phyloP scores from a whole-genome alignment of 2,329 filamentous ascomycete species.

The Berkeleyomyces basicola region DNA sequence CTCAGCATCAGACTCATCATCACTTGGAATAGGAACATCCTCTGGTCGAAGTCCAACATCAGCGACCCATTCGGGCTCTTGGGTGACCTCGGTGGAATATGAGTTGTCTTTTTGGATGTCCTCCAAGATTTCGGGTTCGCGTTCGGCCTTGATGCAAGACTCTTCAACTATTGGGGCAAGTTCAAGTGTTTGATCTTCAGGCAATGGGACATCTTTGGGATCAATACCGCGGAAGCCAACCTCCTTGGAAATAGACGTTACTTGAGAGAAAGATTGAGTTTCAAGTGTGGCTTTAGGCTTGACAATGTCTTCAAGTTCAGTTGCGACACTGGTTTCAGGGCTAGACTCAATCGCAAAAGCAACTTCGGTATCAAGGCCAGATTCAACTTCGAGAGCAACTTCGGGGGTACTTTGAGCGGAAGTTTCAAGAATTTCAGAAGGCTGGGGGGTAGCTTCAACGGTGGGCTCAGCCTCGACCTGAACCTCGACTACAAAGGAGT shows the following conservation, averaged over 20 bases:
- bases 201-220: not conserved
- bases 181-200: not conserved
- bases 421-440: not conserved
- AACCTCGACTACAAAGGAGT: not conserved
- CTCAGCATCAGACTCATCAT: not conserved
- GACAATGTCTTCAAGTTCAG: too few relatives aligned
- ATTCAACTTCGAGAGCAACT: not conserved
- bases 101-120: not conserved
- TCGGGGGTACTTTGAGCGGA: not conserved
- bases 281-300: not conserved
- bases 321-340: too few relatives aligned
- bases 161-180: not conserved
- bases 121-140: not conserved
- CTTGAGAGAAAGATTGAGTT: not conserved
- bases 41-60: not conserved
- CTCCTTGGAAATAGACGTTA: not conserved
- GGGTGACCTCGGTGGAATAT: not conserved
- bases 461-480: not conserved
- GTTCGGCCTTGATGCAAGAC: not conserved
- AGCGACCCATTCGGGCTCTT: not conserved
- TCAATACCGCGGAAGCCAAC: not conserved
- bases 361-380: not conserved
- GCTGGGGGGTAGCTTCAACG: not conserved
- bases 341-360: not conserved
- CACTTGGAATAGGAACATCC: not conserved